These are phyloP conservation scores for Phytopythium chamaehyphon DNA, from an alignment of 352 stramenopile genomes.

Conservation along the genomic window DNA sequence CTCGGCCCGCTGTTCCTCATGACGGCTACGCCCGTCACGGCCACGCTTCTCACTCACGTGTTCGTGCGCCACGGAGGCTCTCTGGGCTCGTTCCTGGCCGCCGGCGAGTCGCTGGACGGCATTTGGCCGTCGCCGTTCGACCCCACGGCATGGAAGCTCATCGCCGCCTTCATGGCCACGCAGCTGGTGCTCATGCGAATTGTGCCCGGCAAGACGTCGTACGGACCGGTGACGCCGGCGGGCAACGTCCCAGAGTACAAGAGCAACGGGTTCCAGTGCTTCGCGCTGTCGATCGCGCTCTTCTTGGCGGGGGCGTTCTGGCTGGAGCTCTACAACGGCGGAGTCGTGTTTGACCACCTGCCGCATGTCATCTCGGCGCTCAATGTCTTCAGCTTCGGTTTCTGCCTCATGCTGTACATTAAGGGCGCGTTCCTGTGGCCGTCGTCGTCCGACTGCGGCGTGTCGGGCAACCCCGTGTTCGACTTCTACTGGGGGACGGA, in stretches of 20 bases:
- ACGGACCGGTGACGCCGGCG: slow-evolving; percentile 78
- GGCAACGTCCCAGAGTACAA: slow-evolving; percentile 91
- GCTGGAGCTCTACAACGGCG: slow-evolving; percentile 52
- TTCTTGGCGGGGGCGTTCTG: slow-evolving; percentile 56
- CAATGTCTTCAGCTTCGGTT: slow-evolving; percentile 94
- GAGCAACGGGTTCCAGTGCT: slow-evolving; percentile 92
- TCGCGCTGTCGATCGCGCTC: slow-evolving; percentile 81
- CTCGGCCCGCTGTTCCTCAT: slow-evolving; percentile 90
- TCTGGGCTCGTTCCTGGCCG: slow-evolving; percentile 26
- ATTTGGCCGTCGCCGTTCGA: slow-evolving; percentile 87
- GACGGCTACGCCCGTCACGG: slow-evolving; percentile 69
- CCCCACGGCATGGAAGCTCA: slow-evolving; percentile 86
- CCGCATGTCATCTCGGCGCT: slow-evolving; percentile 86
- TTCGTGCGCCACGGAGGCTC: slow-evolving; percentile 57
- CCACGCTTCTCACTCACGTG: slow-evolving; percentile 81
- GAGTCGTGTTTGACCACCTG: slow-evolving; percentile 88
- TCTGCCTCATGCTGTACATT: slow-evolving; percentile 90
- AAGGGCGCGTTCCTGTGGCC: slow-evolving; percentile 88
- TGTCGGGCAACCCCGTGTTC: slow-evolving; percentile 89
- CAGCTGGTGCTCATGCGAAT: slow-evolving; percentile 89
- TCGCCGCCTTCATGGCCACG: slow-evolving; percentile 82
- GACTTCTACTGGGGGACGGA: slow-evolving; percentile 98
- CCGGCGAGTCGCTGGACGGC: slow-evolving; percentile 46
- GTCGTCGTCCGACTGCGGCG: slow-evolving; percentile 91
- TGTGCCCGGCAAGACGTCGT: slow-evolving; percentile 86